Percentiles rank a stretch among this genome's conserved stretches.
These are phyloP conservation scores for Clarireedia paspali DNA, from an alignment of 2,329 filamentous ascomycete genomes.

Conservation along the genomic window DNA sequence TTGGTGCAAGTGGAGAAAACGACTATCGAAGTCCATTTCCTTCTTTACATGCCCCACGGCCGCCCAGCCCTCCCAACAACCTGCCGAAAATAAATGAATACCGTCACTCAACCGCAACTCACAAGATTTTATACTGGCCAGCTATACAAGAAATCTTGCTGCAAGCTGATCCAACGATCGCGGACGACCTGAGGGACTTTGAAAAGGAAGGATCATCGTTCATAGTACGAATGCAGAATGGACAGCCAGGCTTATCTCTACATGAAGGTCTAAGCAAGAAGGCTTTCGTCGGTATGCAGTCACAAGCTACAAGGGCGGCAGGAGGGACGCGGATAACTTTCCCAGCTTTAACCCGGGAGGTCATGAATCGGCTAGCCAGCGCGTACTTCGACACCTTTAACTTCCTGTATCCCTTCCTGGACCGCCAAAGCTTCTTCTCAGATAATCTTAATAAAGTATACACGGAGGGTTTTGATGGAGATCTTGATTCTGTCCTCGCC, in stretches of 20 bases:
- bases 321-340: constrained; percentile 24
- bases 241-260: constrained; percentile 17
- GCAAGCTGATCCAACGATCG: constrained; percentile 28
- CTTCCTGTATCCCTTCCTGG: constrained; percentile 49
- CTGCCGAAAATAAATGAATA: constrained; percentile 16
- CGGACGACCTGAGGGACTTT: constrained; percentile 29
- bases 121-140: constrained; percentile 46
- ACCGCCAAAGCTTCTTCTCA: constrained; percentile 45
- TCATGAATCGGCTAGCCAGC: constrained; percentile 42
- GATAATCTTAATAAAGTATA: constrained; percentile 39
- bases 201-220: constrained; percentile 33
- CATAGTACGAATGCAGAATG: constrained; percentile 29
- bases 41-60: constrained; percentile 1
- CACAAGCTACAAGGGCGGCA: constrained; percentile 21
- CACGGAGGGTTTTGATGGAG: constrained; percentile 42
- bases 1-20: constrained; percentile 10
- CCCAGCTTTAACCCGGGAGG: constrained; percentile 37
- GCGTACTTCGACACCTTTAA: constrained; percentile 55
- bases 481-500: constrained; percentile 42
- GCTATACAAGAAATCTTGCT: constrained; percentile 35
- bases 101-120: constrained; percentile 33
- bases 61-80: constrained; percentile 12
- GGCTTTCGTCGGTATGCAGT: constrained; percentile 28
- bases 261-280: constrained; percentile 19
- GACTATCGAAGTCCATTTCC: constrained; percentile 21